These are phyloP conservation scores for Fraxinus dipetala DNA, from an alignment of 305 asterid species.

Conservation along the genomic window DNA sequence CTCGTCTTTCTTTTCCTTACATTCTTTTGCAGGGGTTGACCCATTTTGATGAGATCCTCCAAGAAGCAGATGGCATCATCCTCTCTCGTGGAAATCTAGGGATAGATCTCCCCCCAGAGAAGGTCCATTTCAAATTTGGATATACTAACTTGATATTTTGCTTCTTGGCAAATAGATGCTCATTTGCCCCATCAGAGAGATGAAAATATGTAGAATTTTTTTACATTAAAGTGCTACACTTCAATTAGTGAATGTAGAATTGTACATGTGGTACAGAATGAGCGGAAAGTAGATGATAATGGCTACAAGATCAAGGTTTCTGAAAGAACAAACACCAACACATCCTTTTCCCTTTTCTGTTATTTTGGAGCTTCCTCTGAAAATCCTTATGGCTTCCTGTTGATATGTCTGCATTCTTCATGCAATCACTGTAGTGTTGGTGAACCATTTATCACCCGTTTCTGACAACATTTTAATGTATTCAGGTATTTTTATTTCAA, in stretches of 20 bases:
- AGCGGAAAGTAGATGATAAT: neutral
- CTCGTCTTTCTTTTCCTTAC: neutral
- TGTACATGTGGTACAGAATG: neutral
- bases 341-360: neutral
- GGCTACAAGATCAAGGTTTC: neutral
- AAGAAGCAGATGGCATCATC: conserved; percentile 85
- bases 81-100: conserved; percentile 89
- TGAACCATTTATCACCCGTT: neutral
- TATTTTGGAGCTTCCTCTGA: neutral
- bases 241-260: neutral
- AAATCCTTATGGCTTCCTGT: neutral
- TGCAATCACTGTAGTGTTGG: neutral
- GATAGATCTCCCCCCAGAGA: conserved; percentile 93
- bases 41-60: conserved; percentile 75
- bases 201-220: neutral
- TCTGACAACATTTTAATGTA: neutral
- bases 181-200: neutral
- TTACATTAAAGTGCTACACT: neutral
- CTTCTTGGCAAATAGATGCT: neutral
- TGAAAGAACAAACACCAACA: neutral
- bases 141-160: neutral
- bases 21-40: conserved; percentile 55
- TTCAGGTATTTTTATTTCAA: conserved; percentile 80
- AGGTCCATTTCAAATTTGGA: conserved; percentile 40
- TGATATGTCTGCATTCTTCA: neutral